A percentile compares a stretch with the other conserved stretches of the same genome.
Evolutionary conservation across 2,329 filamentous ascomycete genomes (phyloP).

Genomic region (Elsinoe necatrix): DNA sequence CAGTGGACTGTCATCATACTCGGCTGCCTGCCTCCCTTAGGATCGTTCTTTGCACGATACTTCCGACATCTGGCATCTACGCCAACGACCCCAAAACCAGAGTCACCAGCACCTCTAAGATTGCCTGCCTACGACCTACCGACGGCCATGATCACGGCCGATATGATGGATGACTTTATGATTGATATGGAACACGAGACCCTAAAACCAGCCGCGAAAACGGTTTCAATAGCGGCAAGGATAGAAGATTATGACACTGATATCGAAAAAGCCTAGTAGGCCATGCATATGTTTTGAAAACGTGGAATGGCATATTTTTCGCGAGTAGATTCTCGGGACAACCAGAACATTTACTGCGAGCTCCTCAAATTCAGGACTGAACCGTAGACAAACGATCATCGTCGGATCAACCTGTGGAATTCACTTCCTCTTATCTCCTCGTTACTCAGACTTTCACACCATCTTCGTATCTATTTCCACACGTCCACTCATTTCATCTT

Average conservation of each 20-base stretch:
- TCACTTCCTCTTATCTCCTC: no score
- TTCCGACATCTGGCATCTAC: neutral
- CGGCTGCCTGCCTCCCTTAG: constrained; percentile 2
- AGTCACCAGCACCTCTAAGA: neutral
- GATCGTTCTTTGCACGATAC: constrained; percentile 7
- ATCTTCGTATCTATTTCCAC: no score
- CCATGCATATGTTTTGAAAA: no score
- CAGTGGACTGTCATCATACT: constrained; percentile 15
- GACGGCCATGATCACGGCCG: neutral
- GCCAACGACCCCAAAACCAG: neutral
- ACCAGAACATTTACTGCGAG: no score
- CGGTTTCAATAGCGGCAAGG: neutral
- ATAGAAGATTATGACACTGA: neutral
- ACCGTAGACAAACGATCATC: no score
- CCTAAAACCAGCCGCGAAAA: neutral
- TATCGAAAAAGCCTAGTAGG: neutral
- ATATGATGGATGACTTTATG: neutral
- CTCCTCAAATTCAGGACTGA: no score
- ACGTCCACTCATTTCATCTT: no score
- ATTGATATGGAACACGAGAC: neutral
- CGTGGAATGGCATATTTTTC: no score
- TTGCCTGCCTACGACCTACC: neutral
- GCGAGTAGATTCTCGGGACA: no score
- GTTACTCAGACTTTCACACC: no score
- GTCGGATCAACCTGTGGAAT: no score